These are phyloP conservation scores for Saturnispora diversa DNA, from an alignment of 805 yeast species.

Conservation along the genomic window DNA sequence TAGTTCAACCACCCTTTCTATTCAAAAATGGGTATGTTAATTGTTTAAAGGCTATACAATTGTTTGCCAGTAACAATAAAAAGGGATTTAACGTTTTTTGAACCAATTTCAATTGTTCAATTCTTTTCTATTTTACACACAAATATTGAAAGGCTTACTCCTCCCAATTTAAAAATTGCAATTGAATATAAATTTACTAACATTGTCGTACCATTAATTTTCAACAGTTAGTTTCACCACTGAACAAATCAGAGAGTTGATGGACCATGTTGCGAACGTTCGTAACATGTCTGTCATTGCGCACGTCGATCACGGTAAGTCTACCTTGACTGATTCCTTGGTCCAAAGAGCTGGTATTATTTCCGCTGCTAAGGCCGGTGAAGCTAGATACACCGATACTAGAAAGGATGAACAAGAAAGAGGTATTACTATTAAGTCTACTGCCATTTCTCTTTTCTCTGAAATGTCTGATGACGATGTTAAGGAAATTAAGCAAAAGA, in stretches of 20 bases:
- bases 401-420: constrained; percentile 99
- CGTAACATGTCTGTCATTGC: constrained; percentile 99
- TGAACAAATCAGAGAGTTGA: constrained; percentile 94
- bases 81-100: neutral
- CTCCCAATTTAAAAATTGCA: too few species aligned
- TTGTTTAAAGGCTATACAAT: neutral
- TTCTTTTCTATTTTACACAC: too few species aligned
- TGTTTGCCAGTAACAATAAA: neutral
- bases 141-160: too few species aligned
- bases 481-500: constrained; percentile 85
- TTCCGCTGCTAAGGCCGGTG: constrained; percentile 99
- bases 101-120: neutral
- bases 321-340: constrained; percentile 97
- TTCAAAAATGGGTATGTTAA: constrained; percentile 8
- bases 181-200: constrained; percentile 10
- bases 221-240: constrained; percentile 48
- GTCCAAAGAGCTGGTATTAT: constrained; percentile 99
- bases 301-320: constrained; percentile 99
- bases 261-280: constrained; percentile 99
- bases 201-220: constrained; percentile 2
- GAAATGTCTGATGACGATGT: constrained; percentile 79
- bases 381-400: constrained; percentile 99
- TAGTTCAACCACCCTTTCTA: constrained; percentile 6
- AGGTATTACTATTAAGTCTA: constrained; percentile 99
- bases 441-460: constrained; percentile 94